Base-by-base conservation (phyloP, 176 grass and related monocot species). In the Bolboschoenus planiculmis region DNA sequence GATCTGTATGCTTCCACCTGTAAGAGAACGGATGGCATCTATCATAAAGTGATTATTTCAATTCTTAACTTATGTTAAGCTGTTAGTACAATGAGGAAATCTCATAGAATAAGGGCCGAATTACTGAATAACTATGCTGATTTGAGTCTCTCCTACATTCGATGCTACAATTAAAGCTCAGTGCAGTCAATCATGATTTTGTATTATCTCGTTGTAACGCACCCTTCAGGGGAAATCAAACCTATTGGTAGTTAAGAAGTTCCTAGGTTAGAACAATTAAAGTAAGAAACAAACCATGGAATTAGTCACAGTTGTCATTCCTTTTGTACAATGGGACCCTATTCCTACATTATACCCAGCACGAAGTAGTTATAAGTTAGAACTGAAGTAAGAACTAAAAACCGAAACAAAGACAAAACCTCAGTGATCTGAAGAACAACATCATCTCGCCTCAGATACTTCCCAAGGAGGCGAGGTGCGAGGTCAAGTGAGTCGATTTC, bases 341-440 rank as follows among this genome's bases (percentile, higher is more conserved):
- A 65, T 36, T 20, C 4, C 0, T n/a, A 67, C 15, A 8, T 13
- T 5, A 33, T 31, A 33, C 11, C 60, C 33, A 36, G 33, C 1
- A 15, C 31, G 4, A 37, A 67, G 5, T n/a, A 67, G 6, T 37
- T n/a, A 14, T 39, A 44, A 73, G 6, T 37, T n/a, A 14, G 20
- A 44, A 73, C 2, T 48, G 21, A 48, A 47, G 4, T 2, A 16
- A 40, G 21, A 33, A 31, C n/a, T 44, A 34, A 43, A 31, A 16
- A 0, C 7, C 13, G 0, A 50, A 85, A n/a, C 1, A 56, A 70
- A 31, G 5, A 31, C 30, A 56, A 71, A 34, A 98, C 95, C 95
- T 98, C 92, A 39, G 95, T 98, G 82, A 98, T 95, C 54, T 88
- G 90, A 81, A 98, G 92, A 82, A 95, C 83, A 53, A 95, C 92